phyloP scores from a whole-genome alignment of 2,329 filamentous ascomycete genomes.

The Hortaea sp. region DNA sequence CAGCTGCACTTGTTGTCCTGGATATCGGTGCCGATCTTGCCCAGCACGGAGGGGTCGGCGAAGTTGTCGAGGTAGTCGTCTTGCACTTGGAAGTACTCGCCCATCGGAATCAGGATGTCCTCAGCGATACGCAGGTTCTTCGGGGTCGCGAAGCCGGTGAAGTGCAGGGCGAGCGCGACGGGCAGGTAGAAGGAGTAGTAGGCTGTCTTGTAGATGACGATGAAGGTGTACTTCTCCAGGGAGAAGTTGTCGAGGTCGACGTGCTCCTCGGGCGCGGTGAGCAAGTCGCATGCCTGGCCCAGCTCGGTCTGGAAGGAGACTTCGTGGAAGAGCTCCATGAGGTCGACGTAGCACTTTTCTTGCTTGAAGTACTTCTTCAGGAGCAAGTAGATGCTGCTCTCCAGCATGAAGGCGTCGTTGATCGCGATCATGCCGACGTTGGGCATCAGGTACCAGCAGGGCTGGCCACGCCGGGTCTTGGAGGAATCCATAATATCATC shows the following conservation, averaged over 20 bases:
- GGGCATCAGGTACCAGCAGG: slow-evolving; percentile 91
- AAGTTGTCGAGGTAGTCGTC: slow-evolving; percentile 99
- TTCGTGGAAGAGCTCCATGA: slow-evolving; percentile 95
- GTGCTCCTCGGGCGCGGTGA: slow-evolving; percentile 89
- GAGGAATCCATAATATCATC: slow-evolving; percentile 98
- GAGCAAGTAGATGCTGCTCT: slow-evolving; percentile 78
- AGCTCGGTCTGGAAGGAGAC: slow-evolving; percentile 88
- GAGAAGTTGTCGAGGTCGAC: slow-evolving; percentile 94
- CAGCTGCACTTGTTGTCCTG: slow-evolving; percentile 99
- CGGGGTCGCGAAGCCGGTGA: slow-evolving; percentile 72
- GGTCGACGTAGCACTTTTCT: slow-evolving; percentile 79
- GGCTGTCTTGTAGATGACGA: slow-evolving; percentile 98
- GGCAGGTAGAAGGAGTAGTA: slow-evolving; percentile 99
- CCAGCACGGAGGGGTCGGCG: slow-evolving; percentile 81
- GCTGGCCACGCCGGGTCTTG: slow-evolving; percentile 85
- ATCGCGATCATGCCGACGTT: slow-evolving; percentile 93
- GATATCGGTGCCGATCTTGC: slow-evolving; percentile 98
- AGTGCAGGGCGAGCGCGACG: slow-evolving; percentile 79
- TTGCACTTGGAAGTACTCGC: slow-evolving; percentile 98
- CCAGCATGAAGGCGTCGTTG: slow-evolving; percentile 96
- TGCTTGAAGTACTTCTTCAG: slow-evolving; percentile 88
- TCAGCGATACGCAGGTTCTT: slow-evolving; percentile 83
- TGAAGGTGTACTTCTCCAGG: slow-evolving; percentile 91
- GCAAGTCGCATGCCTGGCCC: slow-evolving; percentile 85
- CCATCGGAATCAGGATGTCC: slow-evolving; percentile 89